Percentiles rank a stretch among this genome's conserved stretches.
Evolutionary conservation across 2,329 filamentous ascomycete genomes (phyloP).

Genomic region (Mariannaea sp.): DNA sequence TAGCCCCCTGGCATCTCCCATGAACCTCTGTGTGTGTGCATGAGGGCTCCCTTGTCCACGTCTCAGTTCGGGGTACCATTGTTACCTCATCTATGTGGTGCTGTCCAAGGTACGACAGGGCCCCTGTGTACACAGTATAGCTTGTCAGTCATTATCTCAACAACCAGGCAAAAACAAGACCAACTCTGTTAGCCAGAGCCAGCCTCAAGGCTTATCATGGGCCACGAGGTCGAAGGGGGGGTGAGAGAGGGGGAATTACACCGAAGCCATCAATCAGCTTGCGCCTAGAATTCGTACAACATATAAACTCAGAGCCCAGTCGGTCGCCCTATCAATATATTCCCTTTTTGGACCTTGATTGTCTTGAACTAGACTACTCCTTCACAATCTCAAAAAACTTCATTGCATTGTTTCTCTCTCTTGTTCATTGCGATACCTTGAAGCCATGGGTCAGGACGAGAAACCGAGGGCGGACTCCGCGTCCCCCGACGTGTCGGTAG

Average conservation of each 20-base stretch:
- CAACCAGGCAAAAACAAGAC: too few species aligned
- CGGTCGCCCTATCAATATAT: background rate
- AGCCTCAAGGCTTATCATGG: slow-evolving; percentile 13
- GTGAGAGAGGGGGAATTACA: background rate
- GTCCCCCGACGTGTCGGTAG: slow-evolving; percentile 11
- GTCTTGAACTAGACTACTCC: too few species aligned
- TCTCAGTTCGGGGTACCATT: background rate
- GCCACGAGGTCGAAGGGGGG: background rate
- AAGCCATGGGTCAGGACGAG: slow-evolving; percentile 8
- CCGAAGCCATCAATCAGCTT: background rate
- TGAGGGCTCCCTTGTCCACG: slow-evolving; percentile 2
- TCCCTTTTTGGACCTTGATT: background rate
- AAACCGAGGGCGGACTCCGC: background rate
- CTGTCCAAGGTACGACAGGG: too few species aligned
- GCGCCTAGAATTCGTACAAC: background rate
- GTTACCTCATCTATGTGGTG: background rate
- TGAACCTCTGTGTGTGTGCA: slow-evolving; percentile 5
- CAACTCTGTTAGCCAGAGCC: background rate
- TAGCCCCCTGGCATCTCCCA: slow-evolving; percentile 5
- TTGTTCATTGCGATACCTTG: background rate
- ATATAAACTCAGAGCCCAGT: background rate
- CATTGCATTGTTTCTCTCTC: background rate
- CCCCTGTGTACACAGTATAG: background rate
- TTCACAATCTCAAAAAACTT: background rate
- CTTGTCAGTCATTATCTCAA: background rate